Base-by-base conservation (phyloP, 2,329 filamentous ascomycete genomes). In the Penicillium sp. region DNA sequence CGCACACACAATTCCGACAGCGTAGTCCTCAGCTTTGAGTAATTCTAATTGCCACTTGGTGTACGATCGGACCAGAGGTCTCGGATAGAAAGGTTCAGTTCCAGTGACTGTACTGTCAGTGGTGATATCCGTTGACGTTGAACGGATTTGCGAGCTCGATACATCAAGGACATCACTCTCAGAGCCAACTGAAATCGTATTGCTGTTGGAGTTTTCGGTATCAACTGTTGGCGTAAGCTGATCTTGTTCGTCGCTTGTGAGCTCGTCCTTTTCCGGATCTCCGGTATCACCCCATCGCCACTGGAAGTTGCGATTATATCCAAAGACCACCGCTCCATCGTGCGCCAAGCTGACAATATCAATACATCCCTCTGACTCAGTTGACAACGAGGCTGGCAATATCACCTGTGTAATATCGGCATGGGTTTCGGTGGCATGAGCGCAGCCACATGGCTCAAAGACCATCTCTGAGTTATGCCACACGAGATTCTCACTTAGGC, bases 1-100 rank as follows among this genome's bases (percentile, higher is more conserved):
- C 33, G 73, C 71, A 40, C 70, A 75, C 1, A 76, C 64, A 49
- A 71, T 70, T 1, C 69, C 74, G 13, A 76, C 67, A 53, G 62
- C 65, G 47, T 75, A 76, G 28, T 66, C n/a, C 10, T 40, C 44
- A 35, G 38, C 5, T 15, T 13, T 44, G 13, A 55, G 37, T 17
- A 37, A 44, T 10, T 44, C 53, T 10, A 55, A n/a, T n/a, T 55
- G 33, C 53, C 53, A 55, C 22, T 30, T 40, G 24, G 38, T 55
- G 26, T 30, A 55, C 19, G 37, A 44, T 33, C 53, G 6, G 15
- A 44, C 24, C 4, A 55, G 38, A 13, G 35, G 53, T 5, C 26
- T 40, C 8, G 53, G 38, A 19, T 15, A 17, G 1, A 17, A 22
- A 28, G 24, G 19, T 4, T 28, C 33, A 42, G 28, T n/a, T 4